phyloP scores from a whole-genome alignment of 192 early-diverging fungal species.

The Coemansia sp. region DNA sequence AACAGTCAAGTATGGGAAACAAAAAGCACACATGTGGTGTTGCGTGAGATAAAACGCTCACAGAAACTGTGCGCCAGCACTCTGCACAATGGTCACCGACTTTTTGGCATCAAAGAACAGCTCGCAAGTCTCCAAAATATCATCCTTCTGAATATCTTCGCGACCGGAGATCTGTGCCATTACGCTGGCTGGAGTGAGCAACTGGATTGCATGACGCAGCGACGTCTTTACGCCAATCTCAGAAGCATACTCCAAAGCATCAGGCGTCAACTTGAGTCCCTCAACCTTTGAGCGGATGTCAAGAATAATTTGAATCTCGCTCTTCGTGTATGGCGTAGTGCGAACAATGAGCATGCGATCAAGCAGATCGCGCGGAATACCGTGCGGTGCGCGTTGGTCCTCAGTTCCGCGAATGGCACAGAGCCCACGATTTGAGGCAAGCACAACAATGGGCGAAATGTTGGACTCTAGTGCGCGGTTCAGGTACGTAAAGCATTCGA shows the following conservation, averaged over 20 bases:
- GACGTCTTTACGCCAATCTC: conserved; percentile 87
- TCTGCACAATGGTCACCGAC: conserved; percentile 50
- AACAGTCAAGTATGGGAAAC: not conserved
- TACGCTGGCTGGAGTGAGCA: conserved; percentile 88
- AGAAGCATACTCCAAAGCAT: conserved; percentile 75
- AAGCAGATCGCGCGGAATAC: conserved; percentile 94
- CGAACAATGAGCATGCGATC: conserved; percentile 96
- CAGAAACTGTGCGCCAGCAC: conserved; percentile 31
- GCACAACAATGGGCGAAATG: conserved; percentile 94
- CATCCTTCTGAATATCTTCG: conserved; percentile 75
- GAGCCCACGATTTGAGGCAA: conserved; percentile 97
- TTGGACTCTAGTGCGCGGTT: conserved; percentile 97
- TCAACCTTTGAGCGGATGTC: conserved; percentile 94
- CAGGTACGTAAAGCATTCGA: conserved; percentile 99
- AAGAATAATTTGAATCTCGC: conserved; percentile 88
- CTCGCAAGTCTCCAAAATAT: conserved; percentile 81
- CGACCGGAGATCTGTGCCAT: conserved; percentile 85
- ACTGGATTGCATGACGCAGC: conserved; percentile 92
- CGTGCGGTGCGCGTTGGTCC: conserved; percentile 77
- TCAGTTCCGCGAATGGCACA: conserved; percentile 83
- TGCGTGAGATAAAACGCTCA: not conserved
- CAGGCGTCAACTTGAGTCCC: conserved; percentile 73
- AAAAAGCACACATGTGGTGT: not conserved
- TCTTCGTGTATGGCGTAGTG: conserved; percentile 87
- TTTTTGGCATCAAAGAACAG: conserved; percentile 68